Conservation (phyloP, 495 filamentous ascomycete species). For the Penicillium arizonense region DNA sequence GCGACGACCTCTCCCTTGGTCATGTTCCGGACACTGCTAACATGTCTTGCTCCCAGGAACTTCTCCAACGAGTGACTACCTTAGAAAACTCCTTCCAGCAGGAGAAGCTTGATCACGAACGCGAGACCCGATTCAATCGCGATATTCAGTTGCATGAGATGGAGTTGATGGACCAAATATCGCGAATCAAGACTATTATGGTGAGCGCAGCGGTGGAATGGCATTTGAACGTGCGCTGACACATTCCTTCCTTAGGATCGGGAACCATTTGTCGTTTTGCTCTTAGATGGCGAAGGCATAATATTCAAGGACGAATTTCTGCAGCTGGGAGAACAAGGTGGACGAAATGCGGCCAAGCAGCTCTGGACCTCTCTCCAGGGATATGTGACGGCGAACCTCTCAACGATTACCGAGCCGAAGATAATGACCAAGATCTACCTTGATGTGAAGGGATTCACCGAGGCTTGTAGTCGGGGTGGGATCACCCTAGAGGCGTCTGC, state of each 20-base stretch:
- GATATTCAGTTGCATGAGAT: slow-evolving; percentile 54
- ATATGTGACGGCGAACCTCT: slow-evolving; percentile 45
- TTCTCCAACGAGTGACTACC: slow-evolving; percentile 46
- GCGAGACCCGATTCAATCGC: slow-evolving; percentile 55
- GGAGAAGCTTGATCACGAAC: slow-evolving; percentile 51
- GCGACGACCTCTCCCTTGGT: slow-evolving; percentile 4
- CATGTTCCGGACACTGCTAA: slow-evolving; percentile 14
- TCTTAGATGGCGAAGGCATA: slow-evolving; percentile 78
- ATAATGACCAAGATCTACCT: slow-evolving; percentile 68
- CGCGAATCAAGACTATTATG: slow-evolving; percentile 49
- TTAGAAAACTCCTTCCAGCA: slow-evolving; percentile 47
- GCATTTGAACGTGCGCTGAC: slow-evolving; percentile 18
- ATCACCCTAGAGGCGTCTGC: slow-evolving; percentile 48
- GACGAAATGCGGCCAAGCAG: slow-evolving; percentile 64
- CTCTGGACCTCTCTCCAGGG: slow-evolving; percentile 54
- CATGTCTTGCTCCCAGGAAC: slow-evolving; percentile 35
- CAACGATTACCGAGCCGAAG: slow-evolving; percentile 52
- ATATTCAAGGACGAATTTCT: slow-evolving; percentile 70
- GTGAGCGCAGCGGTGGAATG: slow-evolving; percentile 26
- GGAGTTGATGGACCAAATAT: slow-evolving; percentile 51
- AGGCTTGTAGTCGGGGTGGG: slow-evolving; percentile 57
- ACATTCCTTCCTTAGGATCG: slow-evolving; percentile 52
- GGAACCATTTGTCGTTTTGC: slow-evolving; percentile 71
- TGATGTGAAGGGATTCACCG: slow-evolving; percentile 63
- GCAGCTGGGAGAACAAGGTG: slow-evolving; percentile 64